Base-by-base conservation (phyloP, 192 early-diverging fungal species). In the Pilaira anomala region DNA sequence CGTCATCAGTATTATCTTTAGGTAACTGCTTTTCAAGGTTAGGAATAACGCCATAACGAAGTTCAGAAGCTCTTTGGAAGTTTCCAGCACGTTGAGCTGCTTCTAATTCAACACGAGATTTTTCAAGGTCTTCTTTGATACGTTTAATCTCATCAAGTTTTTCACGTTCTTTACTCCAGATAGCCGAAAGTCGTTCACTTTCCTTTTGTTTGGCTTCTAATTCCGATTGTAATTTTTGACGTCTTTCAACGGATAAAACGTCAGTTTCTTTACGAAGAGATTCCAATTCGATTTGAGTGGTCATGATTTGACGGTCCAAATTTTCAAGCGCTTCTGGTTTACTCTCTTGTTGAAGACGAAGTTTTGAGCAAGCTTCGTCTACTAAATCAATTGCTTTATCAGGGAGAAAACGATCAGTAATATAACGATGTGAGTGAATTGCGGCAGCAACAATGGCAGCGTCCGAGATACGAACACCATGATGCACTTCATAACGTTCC, bases 351-450 rank as follows among this genome's bases (percentile, higher is more conserved):
- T 92, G 88, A 7, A 87, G 76, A 53, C 88, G 69, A 52, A 92
- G 76, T 65, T 87, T 89, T 26, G 85, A 85, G 51, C 90, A 92
- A 1, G 90, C 88, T 71, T 92, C 90, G 53, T 92, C 90, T 5
- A 92, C 77, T 22, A 92, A 65, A 68, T 92, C 90, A 52, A 92
- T 92, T 24, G 90, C 90, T 45, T 91, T 90, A 66, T 92, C 88
- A 2, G 88, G 89, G n/a, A 92, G 67, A 62, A 82, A 87, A 11
- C 87, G 73, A 44, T 90, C 85, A 4, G 86, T 85, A 25, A 92
- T 85, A 54, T 91, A 92, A n/a, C 90, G 87, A 49, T 92, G 85
- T 3, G 86, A 84, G 49, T 88, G 80, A 2, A 85, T 79, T 1
- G 88, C 90, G 12, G 90, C 89, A 7, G 85, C 81, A 5, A 91